Conservation (phyloP, 2,329 filamentous ascomycete species). For the Tolypocladium inflatum region DNA sequence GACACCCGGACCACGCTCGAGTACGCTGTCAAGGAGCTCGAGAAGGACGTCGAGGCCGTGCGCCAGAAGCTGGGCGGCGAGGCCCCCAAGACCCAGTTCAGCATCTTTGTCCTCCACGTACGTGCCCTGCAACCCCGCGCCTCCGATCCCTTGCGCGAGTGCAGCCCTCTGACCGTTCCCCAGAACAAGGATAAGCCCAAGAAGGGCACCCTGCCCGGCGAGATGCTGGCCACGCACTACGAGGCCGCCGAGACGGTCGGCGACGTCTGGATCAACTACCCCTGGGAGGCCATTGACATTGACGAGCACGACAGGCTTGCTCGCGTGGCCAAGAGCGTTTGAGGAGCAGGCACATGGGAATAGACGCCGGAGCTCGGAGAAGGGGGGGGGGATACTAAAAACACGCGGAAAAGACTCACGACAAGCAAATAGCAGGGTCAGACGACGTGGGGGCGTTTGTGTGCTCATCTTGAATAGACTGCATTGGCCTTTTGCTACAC, state of each 20-base stretch:
- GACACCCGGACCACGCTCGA: constrained; percentile 91
- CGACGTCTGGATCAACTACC: constrained; percentile 99
- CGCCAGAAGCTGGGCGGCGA: constrained; percentile 61
- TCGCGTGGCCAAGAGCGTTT: constrained; percentile 25
- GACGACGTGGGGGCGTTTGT: not conserved
- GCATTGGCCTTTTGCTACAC: not conserved
- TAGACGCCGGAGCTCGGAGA: constrained; percentile 1
- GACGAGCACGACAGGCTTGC: constrained; percentile 79
- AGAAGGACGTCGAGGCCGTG: constrained; percentile 87
- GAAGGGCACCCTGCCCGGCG: constrained; percentile 74
- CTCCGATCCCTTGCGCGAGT: too few relatives aligned
- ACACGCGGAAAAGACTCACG: not conserved
- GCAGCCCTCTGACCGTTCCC: not conserved
- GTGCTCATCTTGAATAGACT: not conserved
- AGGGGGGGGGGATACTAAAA: not conserved
- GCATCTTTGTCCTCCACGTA: constrained; percentile 91
- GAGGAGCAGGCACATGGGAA: not conserved
- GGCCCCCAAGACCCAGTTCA: constrained; percentile 68
- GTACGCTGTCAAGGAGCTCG: constrained; percentile 83
- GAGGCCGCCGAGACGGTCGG: constrained; percentile 76
- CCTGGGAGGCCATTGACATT: constrained; percentile 93
- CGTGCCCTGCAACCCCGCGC: constrained; percentile 19
- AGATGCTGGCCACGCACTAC: constrained; percentile 73
- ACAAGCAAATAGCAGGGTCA: not conserved
- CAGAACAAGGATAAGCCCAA: constrained; percentile 97